Evolutionary conservation across 768 basidiomycete genomes (phyloP).

Genomic region (Crassisporium funariophilum): DNA sequence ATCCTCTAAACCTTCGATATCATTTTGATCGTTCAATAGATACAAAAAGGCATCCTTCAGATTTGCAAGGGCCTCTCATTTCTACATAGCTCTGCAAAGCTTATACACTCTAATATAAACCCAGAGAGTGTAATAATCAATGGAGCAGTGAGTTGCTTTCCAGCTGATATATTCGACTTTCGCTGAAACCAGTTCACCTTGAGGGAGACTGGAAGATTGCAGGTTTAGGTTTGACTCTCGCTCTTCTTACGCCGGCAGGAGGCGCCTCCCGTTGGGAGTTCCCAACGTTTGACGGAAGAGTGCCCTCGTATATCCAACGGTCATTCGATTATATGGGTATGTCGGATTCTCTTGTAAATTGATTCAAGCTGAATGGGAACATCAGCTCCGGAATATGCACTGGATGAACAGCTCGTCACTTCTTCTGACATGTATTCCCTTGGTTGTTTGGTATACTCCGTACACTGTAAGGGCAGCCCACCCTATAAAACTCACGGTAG

Average conservation of each 20-base stretch:
- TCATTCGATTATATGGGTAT: conserved; percentile 94
- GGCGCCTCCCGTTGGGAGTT: conserved; percentile 85
- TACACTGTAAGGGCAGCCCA: conserved; percentile 84
- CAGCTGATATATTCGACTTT: background rate
- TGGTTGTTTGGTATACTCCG: conserved; percentile 88
- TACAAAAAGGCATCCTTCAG: conserved; percentile 96
- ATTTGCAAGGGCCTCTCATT: conserved; percentile 89
- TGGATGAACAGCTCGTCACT: conserved; percentile 85
- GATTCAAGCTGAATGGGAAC: background rate
- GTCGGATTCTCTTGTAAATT: conserved; percentile 18
- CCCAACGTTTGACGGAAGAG: conserved; percentile 80
- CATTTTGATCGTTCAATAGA: conserved; percentile 42
- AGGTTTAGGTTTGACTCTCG: conserved; percentile 85
- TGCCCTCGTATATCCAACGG: conserved; percentile 82
- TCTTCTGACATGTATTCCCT: conserved; percentile 93
- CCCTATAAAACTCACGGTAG: conserved; percentile 88
- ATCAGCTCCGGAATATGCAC: conserved; percentile 89
- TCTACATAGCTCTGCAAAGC: conserved; percentile 86
- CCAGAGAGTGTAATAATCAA: conserved; percentile 91
- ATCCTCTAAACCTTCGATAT: conserved; percentile 7
- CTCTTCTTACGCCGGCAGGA: conserved; percentile 69
- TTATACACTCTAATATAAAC: conserved; percentile 90
- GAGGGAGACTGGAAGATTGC: conserved; percentile 99
- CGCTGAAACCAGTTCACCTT: background rate
- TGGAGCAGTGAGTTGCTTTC: conserved; percentile 62